Conservation (phyloP, 2,329 filamentous ascomycete species). For the Ophiocordyceps unilateralis region DNA sequence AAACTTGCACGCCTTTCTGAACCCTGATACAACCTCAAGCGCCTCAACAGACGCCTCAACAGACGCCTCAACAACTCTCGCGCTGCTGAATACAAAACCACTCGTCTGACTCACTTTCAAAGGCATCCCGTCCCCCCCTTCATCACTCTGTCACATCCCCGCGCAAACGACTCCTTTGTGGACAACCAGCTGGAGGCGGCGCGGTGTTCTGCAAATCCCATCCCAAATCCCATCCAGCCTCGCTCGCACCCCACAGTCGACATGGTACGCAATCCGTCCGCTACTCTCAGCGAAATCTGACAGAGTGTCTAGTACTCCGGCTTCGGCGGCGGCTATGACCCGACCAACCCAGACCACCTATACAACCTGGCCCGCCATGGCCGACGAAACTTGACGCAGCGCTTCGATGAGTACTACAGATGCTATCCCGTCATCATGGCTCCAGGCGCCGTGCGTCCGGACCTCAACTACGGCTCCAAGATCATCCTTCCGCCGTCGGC, state of each 20-base stretch:
- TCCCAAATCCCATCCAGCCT: too few relatives aligned
- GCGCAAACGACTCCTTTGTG: too few relatives aligned
- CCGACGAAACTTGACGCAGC: constrained; percentile 40
- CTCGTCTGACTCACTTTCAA: neutral
- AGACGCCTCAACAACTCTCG: neutral
- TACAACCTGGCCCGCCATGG: constrained; percentile 28
- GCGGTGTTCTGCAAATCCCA: neutral
- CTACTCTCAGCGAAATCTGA: neutral
- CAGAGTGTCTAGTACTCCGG: constrained; percentile 14
- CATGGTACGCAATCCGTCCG: neutral
- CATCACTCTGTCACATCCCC: too few relatives aligned
- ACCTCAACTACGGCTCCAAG: constrained; percentile 93
- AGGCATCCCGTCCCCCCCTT: too few relatives aligned
- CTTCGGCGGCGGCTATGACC: constrained; percentile 26
- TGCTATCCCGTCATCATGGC: constrained; percentile 95
- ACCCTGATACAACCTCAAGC: neutral
- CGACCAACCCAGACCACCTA: constrained; percentile 28
- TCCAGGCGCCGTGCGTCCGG: constrained; percentile 70
- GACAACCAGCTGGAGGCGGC: too few relatives aligned
- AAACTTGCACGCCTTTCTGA: too few relatives aligned
- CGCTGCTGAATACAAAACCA: neutral
- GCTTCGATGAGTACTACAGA: constrained; percentile 97
- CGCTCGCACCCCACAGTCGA: too few relatives aligned
- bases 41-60: neutral
- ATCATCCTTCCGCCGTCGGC: constrained; percentile 94